These are phyloP conservation scores for Colletotrichum musicola DNA, from an alignment of 2,329 filamentous ascomycete genomes.

Conservation along the genomic window DNA sequence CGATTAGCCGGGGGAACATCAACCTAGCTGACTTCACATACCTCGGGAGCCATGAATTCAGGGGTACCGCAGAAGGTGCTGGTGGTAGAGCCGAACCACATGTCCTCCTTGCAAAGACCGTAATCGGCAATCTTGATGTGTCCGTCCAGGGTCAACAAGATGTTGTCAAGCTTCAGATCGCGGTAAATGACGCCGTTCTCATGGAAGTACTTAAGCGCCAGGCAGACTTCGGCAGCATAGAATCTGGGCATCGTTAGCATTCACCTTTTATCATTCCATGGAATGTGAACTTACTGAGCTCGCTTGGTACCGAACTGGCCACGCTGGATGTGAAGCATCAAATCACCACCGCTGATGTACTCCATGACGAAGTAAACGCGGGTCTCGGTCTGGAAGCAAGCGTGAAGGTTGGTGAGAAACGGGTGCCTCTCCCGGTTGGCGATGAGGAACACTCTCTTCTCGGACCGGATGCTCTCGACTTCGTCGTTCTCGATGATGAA, in stretches of 20 bases:
- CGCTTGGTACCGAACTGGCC: slow-evolving; percentile 96
- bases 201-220: slow-evolving; percentile 98
- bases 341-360: slow-evolving; percentile 96
- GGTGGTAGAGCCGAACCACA: slow-evolving; percentile 98
- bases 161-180: slow-evolving; percentile 94
- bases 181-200: slow-evolving; percentile 99
- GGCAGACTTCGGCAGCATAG: slow-evolving; percentile 96
- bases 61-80: slow-evolving; percentile 99
- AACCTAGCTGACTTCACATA: slow-evolving; percentile 55
- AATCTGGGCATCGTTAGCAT: slow-evolving; percentile 69
- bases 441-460: slow-evolving; percentile 97
- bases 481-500: slow-evolving; percentile 99
- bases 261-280: slow-evolving; percentile 42
- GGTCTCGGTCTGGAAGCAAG: slow-evolving; percentile 99
- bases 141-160: slow-evolving; percentile 91
- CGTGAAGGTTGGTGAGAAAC: slow-evolving; percentile 94
- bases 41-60: slow-evolving; percentile 99
- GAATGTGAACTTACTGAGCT: slow-evolving; percentile 77
- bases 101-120: slow-evolving; percentile 98
- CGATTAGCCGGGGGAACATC: not conserved
- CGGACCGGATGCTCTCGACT: slow-evolving; percentile 96
- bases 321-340: slow-evolving; percentile 99
- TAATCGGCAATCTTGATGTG: slow-evolving; percentile 99
- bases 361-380: slow-evolving; percentile 99
- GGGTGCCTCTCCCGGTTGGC: slow-evolving; percentile 98